These are phyloP conservation scores for Sarcodon aspratus DNA, from an alignment of 768 basidiomycete species.

Conservation along the genomic window DNA sequence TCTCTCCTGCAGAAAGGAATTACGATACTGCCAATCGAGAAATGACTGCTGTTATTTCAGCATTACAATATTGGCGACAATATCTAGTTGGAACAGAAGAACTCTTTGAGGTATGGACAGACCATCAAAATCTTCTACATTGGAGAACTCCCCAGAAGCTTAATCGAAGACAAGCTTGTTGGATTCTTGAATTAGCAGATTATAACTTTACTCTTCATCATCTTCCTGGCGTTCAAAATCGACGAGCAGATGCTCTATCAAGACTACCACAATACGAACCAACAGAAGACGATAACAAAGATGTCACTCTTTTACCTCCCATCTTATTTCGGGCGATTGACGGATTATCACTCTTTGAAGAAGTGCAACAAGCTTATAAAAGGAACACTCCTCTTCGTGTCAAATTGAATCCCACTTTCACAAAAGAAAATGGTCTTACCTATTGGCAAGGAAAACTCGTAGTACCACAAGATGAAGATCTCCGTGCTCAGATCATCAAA, in stretches of 20 bases:
- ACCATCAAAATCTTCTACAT: constrained; percentile 10
- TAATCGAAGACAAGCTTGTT: constrained; percentile 6
- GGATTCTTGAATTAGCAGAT: constrained; percentile 7
- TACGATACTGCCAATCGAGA: constrained; percentile 13
- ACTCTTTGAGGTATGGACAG: constrained; percentile 6
- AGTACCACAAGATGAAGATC: no score
- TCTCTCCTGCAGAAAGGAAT: constrained; percentile 6
- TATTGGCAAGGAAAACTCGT: no score
- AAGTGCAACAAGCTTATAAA: no score
- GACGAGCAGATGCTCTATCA: constrained; percentile 9
- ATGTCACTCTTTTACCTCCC: no score
- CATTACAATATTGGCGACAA: constrained; percentile 14
- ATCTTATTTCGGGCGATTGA: background rate
- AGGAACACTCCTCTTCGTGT: no score
- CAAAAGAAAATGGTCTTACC: no score
- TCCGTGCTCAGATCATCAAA: no score
- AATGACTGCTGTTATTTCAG: constrained; percentile 4
- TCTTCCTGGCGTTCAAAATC: constrained; percentile 8
- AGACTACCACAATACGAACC: background rate
- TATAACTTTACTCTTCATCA: constrained; percentile 8
- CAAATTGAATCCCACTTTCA: no score
- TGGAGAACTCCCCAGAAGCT: constrained; percentile 4
- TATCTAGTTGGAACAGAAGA: constrained; percentile 11
- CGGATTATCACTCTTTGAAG: background rate
- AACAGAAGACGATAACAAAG: no score